These are phyloP conservation scores for Dittrichia graveolens DNA, from an alignment of 129 eudicot species.

Conservation along the genomic window DNA sequence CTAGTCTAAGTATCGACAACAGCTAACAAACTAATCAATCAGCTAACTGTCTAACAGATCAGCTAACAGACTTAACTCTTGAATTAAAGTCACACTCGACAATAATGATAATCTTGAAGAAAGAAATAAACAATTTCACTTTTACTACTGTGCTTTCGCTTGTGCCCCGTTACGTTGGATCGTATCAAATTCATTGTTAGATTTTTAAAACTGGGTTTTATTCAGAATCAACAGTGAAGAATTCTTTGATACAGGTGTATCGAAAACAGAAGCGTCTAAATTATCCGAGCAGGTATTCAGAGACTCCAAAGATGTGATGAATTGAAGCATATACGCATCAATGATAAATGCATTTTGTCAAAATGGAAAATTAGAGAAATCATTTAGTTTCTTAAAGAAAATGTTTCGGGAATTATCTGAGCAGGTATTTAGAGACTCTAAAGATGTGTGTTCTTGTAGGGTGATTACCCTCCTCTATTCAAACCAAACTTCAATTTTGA, in stretches of 20 bases:
- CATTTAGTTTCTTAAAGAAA: conserved; percentile 44
- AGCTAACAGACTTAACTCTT: too few relatives aligned
- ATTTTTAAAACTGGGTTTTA: conserved; percentile 53
- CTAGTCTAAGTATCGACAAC: too few relatives aligned
- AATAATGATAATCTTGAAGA: conserved; percentile 57
- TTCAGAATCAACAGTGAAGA: conserved; percentile 48
- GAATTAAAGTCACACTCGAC: too few relatives aligned
- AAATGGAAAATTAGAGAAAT: conserved; percentile 36
- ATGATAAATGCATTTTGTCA: conserved; percentile 75
- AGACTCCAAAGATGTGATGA: conserved; percentile 39
- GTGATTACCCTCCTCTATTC: too few relatives aligned
- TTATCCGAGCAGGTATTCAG: conserved; percentile 52
- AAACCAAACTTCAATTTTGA: too few relatives aligned
- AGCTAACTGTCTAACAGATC: too few relatives aligned
- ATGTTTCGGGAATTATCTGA: conserved; percentile 59
- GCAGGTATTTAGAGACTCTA: conserved; percentile 46
- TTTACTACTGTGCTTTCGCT: conserved; percentile 72
- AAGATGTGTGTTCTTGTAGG: not conserved
- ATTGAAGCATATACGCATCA: conserved; percentile 43
- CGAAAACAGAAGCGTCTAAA: conserved; percentile 52
- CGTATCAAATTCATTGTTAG: conserved; percentile 66
- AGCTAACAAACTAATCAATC: too few relatives aligned
- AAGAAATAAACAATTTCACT: conserved; percentile 66
- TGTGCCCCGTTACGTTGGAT: conserved; percentile 54
- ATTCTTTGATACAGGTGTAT: conserved; percentile 67